These are phyloP conservation scores for Remersonia thermophila DNA, from an alignment of 2,329 filamentous ascomycete species.

Conservation along the genomic window DNA sequence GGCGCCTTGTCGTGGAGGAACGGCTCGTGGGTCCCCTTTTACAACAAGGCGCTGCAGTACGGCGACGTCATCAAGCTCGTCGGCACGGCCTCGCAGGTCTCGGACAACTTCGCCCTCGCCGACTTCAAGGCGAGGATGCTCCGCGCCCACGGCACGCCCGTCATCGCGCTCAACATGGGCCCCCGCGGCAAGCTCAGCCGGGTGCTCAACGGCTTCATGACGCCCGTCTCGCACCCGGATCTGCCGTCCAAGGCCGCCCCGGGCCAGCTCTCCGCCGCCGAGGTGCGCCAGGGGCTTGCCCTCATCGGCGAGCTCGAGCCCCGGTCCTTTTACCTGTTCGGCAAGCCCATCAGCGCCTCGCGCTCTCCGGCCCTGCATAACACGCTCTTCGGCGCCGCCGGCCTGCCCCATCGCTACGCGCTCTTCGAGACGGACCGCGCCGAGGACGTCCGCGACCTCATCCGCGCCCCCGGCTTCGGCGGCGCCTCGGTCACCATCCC, in stretches of 20 bases:
- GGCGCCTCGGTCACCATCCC: constrained; percentile 94
- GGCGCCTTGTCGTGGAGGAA: constrained; percentile 76
- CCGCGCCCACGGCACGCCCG: constrained; percentile 60
- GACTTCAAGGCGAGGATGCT: constrained; percentile 70
- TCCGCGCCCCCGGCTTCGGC: constrained; percentile 65
- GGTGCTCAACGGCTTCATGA: constrained; percentile 84
- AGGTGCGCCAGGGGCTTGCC: constrained; percentile 69
- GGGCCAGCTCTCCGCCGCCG: constrained; percentile 78
- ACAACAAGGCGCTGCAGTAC: constrained; percentile 79
- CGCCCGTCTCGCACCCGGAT: constrained; percentile 78
- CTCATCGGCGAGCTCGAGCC: constrained; percentile 67
- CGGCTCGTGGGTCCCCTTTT: constrained; percentile 81
- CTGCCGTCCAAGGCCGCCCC: constrained; percentile 91
- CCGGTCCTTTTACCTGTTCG: constrained; percentile 77
- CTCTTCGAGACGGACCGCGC: constrained; percentile 60
- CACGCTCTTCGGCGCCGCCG: constrained; percentile 59
- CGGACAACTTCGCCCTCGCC: constrained; percentile 78
- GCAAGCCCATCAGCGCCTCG: constrained; percentile 69
- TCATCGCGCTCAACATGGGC: constrained; percentile 97
- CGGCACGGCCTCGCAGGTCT: constrained; percentile 59
- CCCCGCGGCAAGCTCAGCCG: constrained; percentile 75
- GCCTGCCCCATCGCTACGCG: constrained; percentile 74
- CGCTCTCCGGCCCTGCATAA: constrained; percentile 87
- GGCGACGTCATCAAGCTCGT: constrained; percentile 93
- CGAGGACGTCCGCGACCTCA: constrained; percentile 47